Base-by-base conservation (phyloP, 345 rosid genomes). In the Firmiana major region DNA sequence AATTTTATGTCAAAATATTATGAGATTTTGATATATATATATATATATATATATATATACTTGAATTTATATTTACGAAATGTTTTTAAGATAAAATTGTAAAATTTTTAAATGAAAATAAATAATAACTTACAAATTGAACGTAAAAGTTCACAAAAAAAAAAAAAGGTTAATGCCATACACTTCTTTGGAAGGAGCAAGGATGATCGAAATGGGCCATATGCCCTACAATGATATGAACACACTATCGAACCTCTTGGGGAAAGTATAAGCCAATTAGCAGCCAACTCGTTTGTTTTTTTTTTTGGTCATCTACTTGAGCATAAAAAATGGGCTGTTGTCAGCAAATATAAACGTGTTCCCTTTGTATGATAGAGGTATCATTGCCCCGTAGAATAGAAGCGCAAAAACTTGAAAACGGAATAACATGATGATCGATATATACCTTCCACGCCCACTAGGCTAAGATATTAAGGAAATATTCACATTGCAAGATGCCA, bases 161-260 rank as follows among this genome's bases (percentile, higher is more conserved):
- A n/a, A n/a, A n/a, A n/a, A n/a, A n/a, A 59, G 45, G 63, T 68
- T 12, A 58, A 67, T 22, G 55, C 26, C 63, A 58, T 5, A 15
- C 10, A 6, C 42, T 0, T 31, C 36, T 24, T 24, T 48, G 59
- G 8, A 31, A 21, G 34, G 51, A 28, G 3, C 31, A 58, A n/a
- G 70, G 70, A 80, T 80, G 74, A 77, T 46, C 58, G 68, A 58
- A 34, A 24, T 68, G 65, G 77, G 75, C 59, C 78, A 48, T 38
- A 48, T 64, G 15, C 36, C 7, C 13, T 49, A 57, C 71, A 51
- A 81, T 73, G 59, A 73, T 51, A 13, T 59, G 66, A 60, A 49
- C 49, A 66, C 58, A 48, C 38, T 77, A 58, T 36, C 22, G 71
- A 72, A 45, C 43, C 68, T 45, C 19, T 55, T 8, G 55, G 62